phyloP scores from a whole-genome alignment of 345 rosid species.

The Salix arbutifolia region DNA sequence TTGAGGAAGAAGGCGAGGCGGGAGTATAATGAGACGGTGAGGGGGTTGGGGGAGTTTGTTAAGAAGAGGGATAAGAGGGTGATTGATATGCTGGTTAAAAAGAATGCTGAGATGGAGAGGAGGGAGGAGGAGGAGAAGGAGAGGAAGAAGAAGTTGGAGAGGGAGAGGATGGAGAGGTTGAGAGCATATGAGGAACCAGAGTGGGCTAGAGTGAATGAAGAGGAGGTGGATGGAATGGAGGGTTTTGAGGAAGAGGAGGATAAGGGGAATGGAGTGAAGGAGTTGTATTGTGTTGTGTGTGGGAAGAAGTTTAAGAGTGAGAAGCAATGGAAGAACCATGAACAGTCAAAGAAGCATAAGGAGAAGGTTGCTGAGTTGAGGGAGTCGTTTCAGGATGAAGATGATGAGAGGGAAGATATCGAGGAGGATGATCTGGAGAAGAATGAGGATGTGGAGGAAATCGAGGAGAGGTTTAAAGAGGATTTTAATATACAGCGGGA shows the following conservation, averaged over 20 bases:
- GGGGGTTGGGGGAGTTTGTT: slow-evolving; percentile 73
- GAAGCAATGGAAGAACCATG: slow-evolving; percentile 96
- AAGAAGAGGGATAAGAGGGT: slow-evolving; percentile 97
- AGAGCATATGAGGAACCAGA: slow-evolving; percentile 58
- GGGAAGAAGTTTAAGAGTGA: slow-evolving; percentile 91
- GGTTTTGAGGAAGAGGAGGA: slow-evolving; percentile 39
- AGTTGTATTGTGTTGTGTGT: slow-evolving; percentile 78
- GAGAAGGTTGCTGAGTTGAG: slow-evolving; percentile 81
- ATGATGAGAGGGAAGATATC: slow-evolving; percentile 26
- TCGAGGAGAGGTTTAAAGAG: slow-evolving; percentile 46
- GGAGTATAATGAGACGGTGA: slow-evolving; percentile 77
- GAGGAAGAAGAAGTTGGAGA: slow-evolving; percentile 60
- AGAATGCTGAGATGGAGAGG: slow-evolving; percentile 60
- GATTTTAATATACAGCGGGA: slow-evolving; percentile 34
- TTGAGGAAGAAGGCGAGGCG: slow-evolving; percentile 74
- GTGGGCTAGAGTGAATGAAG: slow-evolving; percentile 54
- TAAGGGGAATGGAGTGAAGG: slow-evolving; percentile 31
- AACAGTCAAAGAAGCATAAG: slow-evolving; percentile 95
- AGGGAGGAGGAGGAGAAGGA: slow-evolving; percentile 56
- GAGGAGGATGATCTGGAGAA: slow-evolving; percentile 19
- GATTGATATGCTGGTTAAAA: slow-evolving; percentile 67
- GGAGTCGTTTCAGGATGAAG: slow-evolving; percentile 51
- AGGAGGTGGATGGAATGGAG: slow-evolving; percentile 29
- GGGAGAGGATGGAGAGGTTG: slow-evolving; percentile 59
- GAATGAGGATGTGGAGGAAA: slow-evolving; percentile 21